A percentile compares a stretch with the other conserved stretches of the same genome.
These are phyloP conservation scores for Zygnema cylindricum DNA, from an alignment of 139 green algal species.

Conservation along the genomic window DNA sequence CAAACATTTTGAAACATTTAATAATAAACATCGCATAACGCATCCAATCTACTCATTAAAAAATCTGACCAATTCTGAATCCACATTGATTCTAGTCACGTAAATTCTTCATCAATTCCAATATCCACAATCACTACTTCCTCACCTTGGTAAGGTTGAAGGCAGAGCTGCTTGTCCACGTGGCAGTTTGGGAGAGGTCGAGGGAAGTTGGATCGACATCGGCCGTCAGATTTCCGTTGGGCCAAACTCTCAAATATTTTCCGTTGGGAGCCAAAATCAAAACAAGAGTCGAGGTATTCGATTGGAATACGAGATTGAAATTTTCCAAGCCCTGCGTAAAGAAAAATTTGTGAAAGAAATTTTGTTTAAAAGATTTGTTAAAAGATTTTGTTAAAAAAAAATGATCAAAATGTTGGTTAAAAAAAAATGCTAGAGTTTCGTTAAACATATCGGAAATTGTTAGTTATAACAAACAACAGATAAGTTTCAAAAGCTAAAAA, in stretches of 20 bases:
- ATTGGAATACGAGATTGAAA: slow-evolving; percentile 17
- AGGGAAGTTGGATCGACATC: background rate
- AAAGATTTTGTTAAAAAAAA: background rate
- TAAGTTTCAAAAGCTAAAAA: background rate
- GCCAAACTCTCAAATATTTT: slow-evolving; percentile 8
- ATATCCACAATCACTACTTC: no score
- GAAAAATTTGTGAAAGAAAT: no score
- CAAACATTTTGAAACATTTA: no score
- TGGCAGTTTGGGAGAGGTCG: slow-evolving; percentile 11
- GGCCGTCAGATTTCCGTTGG: slow-evolving; percentile 8
- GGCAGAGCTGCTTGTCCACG: background rate
- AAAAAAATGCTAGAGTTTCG: background rate
- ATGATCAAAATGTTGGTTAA: no score
- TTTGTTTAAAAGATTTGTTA: background rate
- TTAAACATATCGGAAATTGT: background rate
- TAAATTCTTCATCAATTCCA: no score
- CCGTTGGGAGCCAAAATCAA: slow-evolving; percentile 33
- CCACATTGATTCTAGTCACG: no score
- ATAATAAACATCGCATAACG: no score
- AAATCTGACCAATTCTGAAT: no score
- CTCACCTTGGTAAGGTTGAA: slow-evolving; percentile 24
- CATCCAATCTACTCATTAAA: no score
- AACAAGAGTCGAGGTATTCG: background rate
- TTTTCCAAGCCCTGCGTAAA: slow-evolving; percentile 7
- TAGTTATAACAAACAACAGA: background rate